Conservation (phyloP, 192 early-diverging fungal genomes). For the Lobosporangium transversale region DNA sequence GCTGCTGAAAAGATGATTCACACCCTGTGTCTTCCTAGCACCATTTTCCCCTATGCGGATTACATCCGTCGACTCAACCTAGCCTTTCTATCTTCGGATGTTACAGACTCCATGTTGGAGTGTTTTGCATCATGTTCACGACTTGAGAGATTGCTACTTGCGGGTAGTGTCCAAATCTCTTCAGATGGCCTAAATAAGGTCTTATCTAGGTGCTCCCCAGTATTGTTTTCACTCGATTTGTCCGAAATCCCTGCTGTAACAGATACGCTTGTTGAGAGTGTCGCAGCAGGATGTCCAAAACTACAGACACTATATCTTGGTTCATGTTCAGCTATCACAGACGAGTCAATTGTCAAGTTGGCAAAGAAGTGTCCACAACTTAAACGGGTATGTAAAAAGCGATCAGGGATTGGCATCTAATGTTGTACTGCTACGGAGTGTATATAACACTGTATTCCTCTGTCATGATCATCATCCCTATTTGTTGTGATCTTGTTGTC, state of each 20-base stretch:
- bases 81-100: slow-evolving; percentile 48
- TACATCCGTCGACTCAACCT: slow-evolving; percentile 68
- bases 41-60: slow-evolving; percentile 56
- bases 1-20: slow-evolving; percentile 25
- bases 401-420: background rate
- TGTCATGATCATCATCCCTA: background rate
- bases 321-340: slow-evolving; percentile 59
- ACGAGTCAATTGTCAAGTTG: slow-evolving; percentile 56
- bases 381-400: slow-evolving; percentile 60
- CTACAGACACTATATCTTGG: slow-evolving; percentile 67
- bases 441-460: too few relatives aligned
- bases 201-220: slow-evolving; percentile 40
- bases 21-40: slow-evolving; percentile 15
- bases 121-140: slow-evolving; percentile 56
- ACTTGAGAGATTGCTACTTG: slow-evolving; percentile 61
- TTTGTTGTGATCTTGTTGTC: background rate
- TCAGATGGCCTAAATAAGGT: slow-evolving; percentile 51
- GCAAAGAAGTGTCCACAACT: slow-evolving; percentile 57
- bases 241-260: slow-evolving; percentile 61
- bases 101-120: slow-evolving; percentile 53
- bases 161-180: slow-evolving; percentile 57
- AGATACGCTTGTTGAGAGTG: slow-evolving; percentile 51
- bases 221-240: slow-evolving; percentile 59
- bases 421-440: too few relatives aligned
- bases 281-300: slow-evolving; percentile 56